Conservation (phyloP, 1,284 basidiomycete species). For the Rhodotorula glutinis region DNA sequence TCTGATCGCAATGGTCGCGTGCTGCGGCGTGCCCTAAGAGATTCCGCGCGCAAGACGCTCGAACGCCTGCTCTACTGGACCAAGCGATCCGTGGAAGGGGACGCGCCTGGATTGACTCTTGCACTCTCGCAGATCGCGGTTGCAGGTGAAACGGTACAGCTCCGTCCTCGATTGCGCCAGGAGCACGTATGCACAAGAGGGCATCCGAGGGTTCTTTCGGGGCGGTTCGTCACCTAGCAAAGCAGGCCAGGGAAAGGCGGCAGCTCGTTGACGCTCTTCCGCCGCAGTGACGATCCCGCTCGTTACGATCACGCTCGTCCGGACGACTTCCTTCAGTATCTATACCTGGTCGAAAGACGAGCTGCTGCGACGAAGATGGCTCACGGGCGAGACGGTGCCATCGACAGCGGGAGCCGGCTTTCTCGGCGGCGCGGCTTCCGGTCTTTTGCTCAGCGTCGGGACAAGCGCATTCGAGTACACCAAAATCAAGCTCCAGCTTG, state of each 20-base stretch:
- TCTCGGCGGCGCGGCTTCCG: slow-evolving; percentile 34
- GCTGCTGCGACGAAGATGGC: neutral
- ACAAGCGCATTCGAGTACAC: slow-evolving; percentile 40
- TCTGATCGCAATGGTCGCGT: too few species aligned
- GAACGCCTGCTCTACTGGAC: too few species aligned
- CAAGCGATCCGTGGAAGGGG: too few species aligned
- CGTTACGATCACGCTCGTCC: slow-evolving; percentile 93
- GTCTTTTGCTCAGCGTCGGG: slow-evolving; percentile 29
- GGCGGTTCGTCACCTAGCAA: slow-evolving; percentile 53
- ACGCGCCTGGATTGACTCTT: too few species aligned
- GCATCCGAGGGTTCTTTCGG: slow-evolving; percentile 84
- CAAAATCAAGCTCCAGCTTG: slow-evolving; percentile 58
- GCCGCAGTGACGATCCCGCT: slow-evolving; percentile 72
- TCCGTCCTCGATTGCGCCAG: slow-evolving; percentile 43
- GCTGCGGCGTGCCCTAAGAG: too few species aligned
- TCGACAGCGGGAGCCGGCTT: slow-evolving; percentile 21
- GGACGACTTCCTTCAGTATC: slow-evolving; percentile 57
- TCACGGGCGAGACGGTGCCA: neutral
- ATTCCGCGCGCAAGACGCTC: too few species aligned
- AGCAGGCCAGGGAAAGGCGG: too few species aligned
- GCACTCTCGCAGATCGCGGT: slow-evolving; percentile 55
- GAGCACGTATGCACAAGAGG: slow-evolving; percentile 73
- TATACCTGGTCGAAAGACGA: slow-evolving; percentile 49
- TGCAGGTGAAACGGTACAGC: slow-evolving; percentile 70
- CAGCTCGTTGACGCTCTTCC: neutral